These are phyloP conservation scores for Fusarium equiseti DNA, from an alignment of 2,329 filamentous ascomycete genomes.

Conservation along the genomic window DNA sequence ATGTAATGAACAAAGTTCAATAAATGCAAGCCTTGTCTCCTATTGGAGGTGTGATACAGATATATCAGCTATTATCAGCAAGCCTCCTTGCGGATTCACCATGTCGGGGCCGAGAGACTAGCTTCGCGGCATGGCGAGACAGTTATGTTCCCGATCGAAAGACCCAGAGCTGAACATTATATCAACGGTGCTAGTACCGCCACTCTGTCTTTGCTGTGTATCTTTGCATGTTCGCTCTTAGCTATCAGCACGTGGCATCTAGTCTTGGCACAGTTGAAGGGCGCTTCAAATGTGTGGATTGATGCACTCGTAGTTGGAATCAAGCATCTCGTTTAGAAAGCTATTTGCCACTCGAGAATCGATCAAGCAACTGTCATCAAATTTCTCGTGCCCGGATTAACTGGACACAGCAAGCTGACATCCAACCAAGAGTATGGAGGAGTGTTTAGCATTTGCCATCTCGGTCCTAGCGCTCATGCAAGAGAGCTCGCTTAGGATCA, in stretches of 20 bases:
- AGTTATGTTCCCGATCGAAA: not conserved
- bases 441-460: not conserved
- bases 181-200: too few species aligned
- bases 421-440: not conserved
- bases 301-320: not conserved
- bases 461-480: not conserved
- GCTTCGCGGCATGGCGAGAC: not conserved
- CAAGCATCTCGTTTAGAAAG: not conserved
- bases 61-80: not conserved
- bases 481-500: not conserved
- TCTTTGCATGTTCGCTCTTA: not conserved
- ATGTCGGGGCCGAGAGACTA: not conserved
- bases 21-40: not conserved
- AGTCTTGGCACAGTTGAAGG: not conserved
- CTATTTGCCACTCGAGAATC: not conserved
- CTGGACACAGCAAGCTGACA: not conserved
- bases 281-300: not conserved
- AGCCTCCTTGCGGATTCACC: not conserved
- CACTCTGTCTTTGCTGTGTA: not conserved
- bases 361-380: not conserved
- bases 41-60: too few species aligned
- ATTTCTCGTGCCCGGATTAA: not conserved
- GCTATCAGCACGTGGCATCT: not conserved
- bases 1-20: not conserved
- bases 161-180: not conserved